A percentile compares a stretch with the other conserved stretches of the same genome.
These are phyloP conservation scores for Solanum peruvianum DNA, from an alignment of 257 asterid species.

Conservation along the genomic window DNA sequence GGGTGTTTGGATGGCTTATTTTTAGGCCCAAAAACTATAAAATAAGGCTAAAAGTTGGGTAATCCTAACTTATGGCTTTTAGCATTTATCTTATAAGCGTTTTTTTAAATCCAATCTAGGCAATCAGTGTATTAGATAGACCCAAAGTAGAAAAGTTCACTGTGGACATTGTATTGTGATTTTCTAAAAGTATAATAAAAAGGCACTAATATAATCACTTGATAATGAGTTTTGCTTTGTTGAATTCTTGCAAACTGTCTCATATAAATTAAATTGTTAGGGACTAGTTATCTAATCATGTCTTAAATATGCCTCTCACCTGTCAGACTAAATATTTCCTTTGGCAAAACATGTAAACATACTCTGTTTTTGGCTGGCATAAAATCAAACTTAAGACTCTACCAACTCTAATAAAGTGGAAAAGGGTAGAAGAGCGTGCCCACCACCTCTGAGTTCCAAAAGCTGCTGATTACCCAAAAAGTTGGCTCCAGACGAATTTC, in stretches of 20 bases:
- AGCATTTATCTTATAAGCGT: neutral
- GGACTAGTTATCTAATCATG: neutral
- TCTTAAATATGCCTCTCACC: neutral
- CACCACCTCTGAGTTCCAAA: neutral
- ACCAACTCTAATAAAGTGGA: neutral
- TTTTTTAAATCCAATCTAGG: neutral
- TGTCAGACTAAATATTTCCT: neutral
- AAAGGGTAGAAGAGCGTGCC: neutral
- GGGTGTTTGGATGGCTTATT: neutral
- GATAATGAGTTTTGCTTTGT: neutral
- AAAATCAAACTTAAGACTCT: neutral
- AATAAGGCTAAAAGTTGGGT: neutral
- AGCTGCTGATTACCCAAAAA: neutral
- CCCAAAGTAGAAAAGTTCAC: neutral
- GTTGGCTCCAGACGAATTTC: neutral
- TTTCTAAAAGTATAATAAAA: neutral
- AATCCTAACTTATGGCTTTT: neutral
- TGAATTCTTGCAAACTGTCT: neutral
- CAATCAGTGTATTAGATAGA: neutral
- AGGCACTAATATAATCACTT: neutral
- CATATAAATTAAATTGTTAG: neutral
- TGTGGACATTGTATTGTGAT: neutral
- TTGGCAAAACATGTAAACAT: neutral
- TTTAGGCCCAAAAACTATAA: neutral
- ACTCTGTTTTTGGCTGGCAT: neutral